These are phyloP conservation scores for Penicillium egyptiacum DNA, from an alignment of 495 filamentous ascomycete genomes.

Conservation along the genomic window DNA sequence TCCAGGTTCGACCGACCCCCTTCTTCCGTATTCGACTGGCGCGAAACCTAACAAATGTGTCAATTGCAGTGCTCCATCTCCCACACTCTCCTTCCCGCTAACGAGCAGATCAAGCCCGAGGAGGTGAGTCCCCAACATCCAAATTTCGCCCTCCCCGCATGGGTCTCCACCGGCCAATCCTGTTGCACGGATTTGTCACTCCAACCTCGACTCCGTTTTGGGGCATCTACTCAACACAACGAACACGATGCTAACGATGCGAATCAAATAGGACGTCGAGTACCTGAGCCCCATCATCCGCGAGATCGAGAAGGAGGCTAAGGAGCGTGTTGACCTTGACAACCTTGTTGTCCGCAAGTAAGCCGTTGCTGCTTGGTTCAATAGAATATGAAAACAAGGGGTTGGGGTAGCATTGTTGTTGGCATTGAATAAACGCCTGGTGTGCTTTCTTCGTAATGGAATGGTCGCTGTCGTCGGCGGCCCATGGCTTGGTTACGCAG, in stretches of 20 bases:
- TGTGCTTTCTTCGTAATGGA: slow-evolving; percentile 27
- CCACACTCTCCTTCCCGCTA: slow-evolving; percentile 82
- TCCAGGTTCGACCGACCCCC: slow-evolving; percentile 63
- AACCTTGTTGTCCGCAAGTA: slow-evolving; percentile 66
- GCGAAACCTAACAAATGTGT: slow-evolving; percentile 28
- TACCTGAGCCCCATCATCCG: slow-evolving; percentile 81
- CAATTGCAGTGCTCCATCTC: slow-evolving; percentile 66
- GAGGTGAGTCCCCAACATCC: slow-evolving; percentile 53
- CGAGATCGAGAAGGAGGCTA: slow-evolving; percentile 77
- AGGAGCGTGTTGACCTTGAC: slow-evolving; percentile 82
- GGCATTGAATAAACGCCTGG: slow-evolving; percentile 32
- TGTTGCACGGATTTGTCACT: slow-evolving; percentile 46
- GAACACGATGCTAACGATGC: slow-evolving; percentile 21
- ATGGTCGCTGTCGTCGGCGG: slow-evolving; percentile 21
- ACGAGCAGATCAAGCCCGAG: slow-evolving; percentile 75
- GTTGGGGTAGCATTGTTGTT: slow-evolving; percentile 27
- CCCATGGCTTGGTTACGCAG: slow-evolving; percentile 25
- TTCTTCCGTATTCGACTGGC: slow-evolving; percentile 5
- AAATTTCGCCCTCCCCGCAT: slow-evolving; percentile 25
- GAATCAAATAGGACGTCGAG: slow-evolving; percentile 60
- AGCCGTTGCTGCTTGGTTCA: slow-evolving; percentile 19
- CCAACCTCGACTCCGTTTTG: slow-evolving; percentile 15
- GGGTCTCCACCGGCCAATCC: slow-evolving; percentile 44
- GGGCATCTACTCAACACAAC: slow-evolving; percentile 4
- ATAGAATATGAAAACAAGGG: slow-evolving; percentile 26